Conservation (phyloP, 2,329 filamentous ascomycete genomes). For the Thelonectria rubi region DNA sequence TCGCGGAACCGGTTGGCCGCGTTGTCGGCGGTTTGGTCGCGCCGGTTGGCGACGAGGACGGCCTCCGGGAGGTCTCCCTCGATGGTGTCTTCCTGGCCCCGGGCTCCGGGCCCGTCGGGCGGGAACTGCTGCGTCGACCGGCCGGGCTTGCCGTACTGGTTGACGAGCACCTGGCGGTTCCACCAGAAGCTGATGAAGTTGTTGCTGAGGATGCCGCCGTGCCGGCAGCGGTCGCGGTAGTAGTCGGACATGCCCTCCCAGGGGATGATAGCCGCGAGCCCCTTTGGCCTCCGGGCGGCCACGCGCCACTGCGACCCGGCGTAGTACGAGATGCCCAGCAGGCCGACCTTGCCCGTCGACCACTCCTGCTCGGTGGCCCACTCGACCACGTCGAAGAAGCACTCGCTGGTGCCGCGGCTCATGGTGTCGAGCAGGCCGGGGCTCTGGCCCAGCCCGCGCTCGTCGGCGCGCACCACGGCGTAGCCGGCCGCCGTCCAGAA, state of each 20-base stretch:
- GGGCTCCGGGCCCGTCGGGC: constrained; percentile 18
- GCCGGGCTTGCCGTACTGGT: constrained; percentile 67
- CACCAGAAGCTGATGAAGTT: constrained; percentile 57
- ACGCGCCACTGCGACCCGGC: constrained; percentile 59
- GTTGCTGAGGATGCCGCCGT: constrained; percentile 69
- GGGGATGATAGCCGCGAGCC: constrained; percentile 57
- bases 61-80: constrained; percentile 67
- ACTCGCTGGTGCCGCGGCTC: constrained; percentile 57
- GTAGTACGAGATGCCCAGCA: constrained; percentile 60
- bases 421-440: constrained; percentile 59
- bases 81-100: constrained; percentile 55
- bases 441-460: constrained; percentile 58
- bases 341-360: constrained; percentile 59
- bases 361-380: constrained; percentile 57
- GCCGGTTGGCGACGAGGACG: constrained; percentile 58
- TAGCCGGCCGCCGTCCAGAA: constrained; percentile 66
- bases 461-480: constrained; percentile 63
- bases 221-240: constrained; percentile 65
- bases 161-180: constrained; percentile 49
- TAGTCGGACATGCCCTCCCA: constrained; percentile 64
- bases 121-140: constrained; percentile 18
- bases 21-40: constrained; percentile 58
- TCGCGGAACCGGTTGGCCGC: constrained; percentile 66
- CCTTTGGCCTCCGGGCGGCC: constrained; percentile 56
- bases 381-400: constrained; percentile 60